phyloP scores from a whole-genome alignment of 2,329 filamentous ascomycete species.

The Fusarium hostae region DNA sequence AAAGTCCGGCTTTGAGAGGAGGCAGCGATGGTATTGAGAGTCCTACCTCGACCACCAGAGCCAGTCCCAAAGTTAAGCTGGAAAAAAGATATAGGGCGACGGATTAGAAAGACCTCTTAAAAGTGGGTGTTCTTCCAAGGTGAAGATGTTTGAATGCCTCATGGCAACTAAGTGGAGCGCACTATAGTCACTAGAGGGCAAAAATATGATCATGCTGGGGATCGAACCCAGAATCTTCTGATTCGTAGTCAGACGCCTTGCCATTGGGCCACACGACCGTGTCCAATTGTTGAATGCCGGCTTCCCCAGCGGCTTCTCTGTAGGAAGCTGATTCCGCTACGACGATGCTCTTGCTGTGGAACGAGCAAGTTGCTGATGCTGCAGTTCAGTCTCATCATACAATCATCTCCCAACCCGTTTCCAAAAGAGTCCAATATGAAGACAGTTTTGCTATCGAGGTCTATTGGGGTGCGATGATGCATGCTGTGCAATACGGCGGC shows the following conservation, averaged over 20 bases:
- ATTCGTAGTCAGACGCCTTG: slow-evolving; percentile 47
- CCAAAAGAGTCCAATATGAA: no score
- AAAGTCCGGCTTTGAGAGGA: neutral
- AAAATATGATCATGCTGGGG: slow-evolving; percentile 39
- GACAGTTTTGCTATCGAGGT: neutral
- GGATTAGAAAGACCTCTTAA: no score
- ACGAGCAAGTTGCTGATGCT: neutral
- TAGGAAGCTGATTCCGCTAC: accelerated
- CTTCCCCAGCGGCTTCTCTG: neutral
- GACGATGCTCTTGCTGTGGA: accelerated
- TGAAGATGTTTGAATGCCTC: no score
- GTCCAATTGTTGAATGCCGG: neutral
- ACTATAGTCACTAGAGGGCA: accelerated
- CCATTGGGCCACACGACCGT: slow-evolving; percentile 39
- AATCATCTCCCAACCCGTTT: no score
- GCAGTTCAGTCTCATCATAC: no score
- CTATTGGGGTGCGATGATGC: accelerated
- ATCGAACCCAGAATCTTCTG: slow-evolving; percentile 46
- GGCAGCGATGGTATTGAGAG: no score
- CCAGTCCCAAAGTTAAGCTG: no score
- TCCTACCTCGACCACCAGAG: neutral
- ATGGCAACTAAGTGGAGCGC: neutral
- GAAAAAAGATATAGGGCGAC: no score
- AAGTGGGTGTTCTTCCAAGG: no score
- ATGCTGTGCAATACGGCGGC: accelerated